Evolutionary conservation across 1,284 basidiomycete species (phyloP), one percentile per base, ranked within the genome.

Genomic region (Ceratobasidium sp.): DNA sequence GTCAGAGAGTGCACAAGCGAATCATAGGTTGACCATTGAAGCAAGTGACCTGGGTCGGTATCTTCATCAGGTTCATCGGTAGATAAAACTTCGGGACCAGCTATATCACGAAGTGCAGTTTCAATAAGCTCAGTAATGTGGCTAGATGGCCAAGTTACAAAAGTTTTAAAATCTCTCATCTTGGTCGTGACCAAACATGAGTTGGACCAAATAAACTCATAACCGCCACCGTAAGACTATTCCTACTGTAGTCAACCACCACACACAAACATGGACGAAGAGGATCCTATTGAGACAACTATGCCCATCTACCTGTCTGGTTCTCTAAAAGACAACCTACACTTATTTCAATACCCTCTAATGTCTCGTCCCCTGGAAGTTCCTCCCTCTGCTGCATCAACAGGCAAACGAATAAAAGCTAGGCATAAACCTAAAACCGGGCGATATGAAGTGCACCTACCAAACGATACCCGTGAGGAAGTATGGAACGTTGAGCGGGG

Each of bases 1-100:
- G 90, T 90, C 44, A 90, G 84, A 77, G 89, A 87, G 76, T 96
- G 94, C 75, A 92, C 87, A 73, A 96, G 88, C 38, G 86, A 85
- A 79, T 97, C 95, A 83, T 97, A 97, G 13, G 89, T 87, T 14
- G 90, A 87, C 91, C 92, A 94, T 77, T 93, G 92, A 6, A 94
- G 76, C 6, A 91, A 79, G 49, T 73, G 78, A 77, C 78, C 78
- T 0, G 80, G 77, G 11, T 88, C 77, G 21, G 78, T 72, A 41
- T 73, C 73, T 26, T 69, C 57, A 16, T 70, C 76, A 70, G 63
- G 63, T 55, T 66, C 73, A 50, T n/a, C 72, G 50, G 16, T n/a
- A 79, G 77, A 30, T 79, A 43, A n/a, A n/a, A 16, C 46, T 55
- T 47, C 54, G 4, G 61, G 59, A 1, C 79, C 81, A 0, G 72